Conservation (phyloP, 108 stramenopile genomes). For the Mediolabrus comicus region DNA sequence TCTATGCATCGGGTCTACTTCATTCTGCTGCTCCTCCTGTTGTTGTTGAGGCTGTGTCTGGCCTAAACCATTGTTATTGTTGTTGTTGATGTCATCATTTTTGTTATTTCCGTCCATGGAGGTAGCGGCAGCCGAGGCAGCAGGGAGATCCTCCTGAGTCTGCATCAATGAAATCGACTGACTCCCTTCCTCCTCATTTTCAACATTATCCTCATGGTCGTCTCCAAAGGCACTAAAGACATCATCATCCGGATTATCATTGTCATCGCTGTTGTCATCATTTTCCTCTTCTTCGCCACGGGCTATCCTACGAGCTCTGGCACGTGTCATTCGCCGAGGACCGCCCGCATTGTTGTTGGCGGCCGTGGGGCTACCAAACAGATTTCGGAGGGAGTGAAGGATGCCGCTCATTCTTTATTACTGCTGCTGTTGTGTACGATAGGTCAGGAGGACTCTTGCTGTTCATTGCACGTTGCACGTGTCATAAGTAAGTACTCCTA, state of each 20-base stretch:
- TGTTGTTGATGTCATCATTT: neutral
- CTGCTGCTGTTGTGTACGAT: too few species aligned
- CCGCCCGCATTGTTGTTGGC: neutral
- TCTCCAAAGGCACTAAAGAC: slow-evolving; percentile 20
- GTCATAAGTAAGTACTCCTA: too few species aligned
- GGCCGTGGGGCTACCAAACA: neutral
- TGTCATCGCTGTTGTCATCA: neutral
- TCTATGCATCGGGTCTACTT: neutral
- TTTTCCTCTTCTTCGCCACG: neutral
- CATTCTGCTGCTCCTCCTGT: neutral
- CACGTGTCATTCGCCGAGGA: neutral
- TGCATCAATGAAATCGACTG: slow-evolving; percentile 1
- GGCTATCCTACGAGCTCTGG: neutral
- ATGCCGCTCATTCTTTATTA: slow-evolving; percentile 1
- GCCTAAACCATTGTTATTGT: too few species aligned
- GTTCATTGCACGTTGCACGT: too few species aligned
- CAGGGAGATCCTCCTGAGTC: neutral
- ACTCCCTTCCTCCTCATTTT: neutral
- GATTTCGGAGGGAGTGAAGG: neutral
- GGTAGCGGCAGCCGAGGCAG: neutral
- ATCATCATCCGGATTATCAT: slow-evolving; percentile 4
- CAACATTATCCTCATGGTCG: neutral
- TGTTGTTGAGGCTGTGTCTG: neutral
- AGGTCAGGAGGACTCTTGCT: too few species aligned
- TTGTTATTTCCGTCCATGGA: neutral